Conservation (phyloP, 768 basidiomycete species). For the Psilocybe cyanescens region DNA sequence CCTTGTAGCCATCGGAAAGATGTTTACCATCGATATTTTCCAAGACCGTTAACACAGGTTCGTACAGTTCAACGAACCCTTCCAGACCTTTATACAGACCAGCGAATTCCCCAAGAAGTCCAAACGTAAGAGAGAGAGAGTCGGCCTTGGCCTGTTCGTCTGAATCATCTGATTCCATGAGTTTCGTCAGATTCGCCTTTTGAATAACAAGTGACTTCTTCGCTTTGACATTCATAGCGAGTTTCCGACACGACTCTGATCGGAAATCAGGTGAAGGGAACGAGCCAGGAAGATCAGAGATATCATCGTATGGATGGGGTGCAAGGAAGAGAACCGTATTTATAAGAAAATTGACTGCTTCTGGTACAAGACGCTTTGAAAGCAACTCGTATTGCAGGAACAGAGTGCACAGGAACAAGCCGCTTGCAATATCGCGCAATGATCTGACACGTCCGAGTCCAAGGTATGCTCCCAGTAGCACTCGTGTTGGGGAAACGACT, state of each 20-base stretch:
- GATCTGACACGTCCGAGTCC: conserved; percentile 81
- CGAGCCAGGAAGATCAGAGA: conserved; percentile 59
- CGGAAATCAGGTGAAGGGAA: conserved; percentile 77
- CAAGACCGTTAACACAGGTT: conserved; percentile 68
- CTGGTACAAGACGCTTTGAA: conserved; percentile 89
- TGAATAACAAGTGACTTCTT: conserved; percentile 40
- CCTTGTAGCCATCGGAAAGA: conserved; percentile 60
- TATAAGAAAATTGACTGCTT: conserved; percentile 82
- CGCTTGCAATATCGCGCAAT: conserved; percentile 76
- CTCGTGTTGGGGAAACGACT: conserved; percentile 82
- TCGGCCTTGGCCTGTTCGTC: conserved; percentile 75
- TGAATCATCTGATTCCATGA: conserved; percentile 39
- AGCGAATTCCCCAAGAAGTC: conserved; percentile 68
- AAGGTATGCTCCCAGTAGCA: conserved; percentile 92
- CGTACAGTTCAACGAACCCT: conserved; percentile 85
- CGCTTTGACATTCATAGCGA: conserved; percentile 44
- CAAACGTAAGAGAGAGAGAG: conserved; percentile 63
- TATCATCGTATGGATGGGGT: conserved; percentile 57
- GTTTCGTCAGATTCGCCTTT: conserved; percentile 50
- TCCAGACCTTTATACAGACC: conserved; percentile 78
- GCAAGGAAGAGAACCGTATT: conserved; percentile 75
- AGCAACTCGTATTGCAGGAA: conserved; percentile 83
- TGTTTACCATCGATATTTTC: conserved; percentile 47
- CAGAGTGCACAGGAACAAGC: conserved; percentile 87
- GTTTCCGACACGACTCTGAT: conserved; percentile 44